Percentiles rank a stretch among this genome's conserved stretches.
Conservation (phyloP, 2,329 filamentous ascomycete species). For the Chalara sp. region DNA sequence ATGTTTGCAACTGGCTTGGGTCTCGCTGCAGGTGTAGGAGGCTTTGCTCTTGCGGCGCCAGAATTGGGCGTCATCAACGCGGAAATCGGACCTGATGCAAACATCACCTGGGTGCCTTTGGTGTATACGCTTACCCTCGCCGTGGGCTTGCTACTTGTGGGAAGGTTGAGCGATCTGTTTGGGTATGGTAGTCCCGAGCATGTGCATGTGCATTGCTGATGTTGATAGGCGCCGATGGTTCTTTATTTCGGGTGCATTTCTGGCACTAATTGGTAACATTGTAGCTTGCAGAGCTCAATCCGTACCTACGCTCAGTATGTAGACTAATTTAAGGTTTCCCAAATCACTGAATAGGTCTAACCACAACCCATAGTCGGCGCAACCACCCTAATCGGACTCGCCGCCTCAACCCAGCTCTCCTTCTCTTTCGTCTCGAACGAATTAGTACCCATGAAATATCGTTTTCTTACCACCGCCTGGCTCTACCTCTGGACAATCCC, state of each 20-base stretch:
- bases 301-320: conserved; percentile 23
- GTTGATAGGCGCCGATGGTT: conserved; percentile 15
- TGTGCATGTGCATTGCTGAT: too few species aligned
- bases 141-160: conserved; percentile 34
- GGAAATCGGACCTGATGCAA: conserved; percentile 11
- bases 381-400: conserved; percentile 30
- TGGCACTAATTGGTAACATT: conserved; percentile 31
- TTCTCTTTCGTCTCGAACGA: background rate
- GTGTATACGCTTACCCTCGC: conserved; percentile 31
- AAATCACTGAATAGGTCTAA: too few species aligned
- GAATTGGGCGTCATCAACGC: conserved; percentile 8
- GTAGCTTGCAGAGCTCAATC: conserved; percentile 28
- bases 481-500: conserved; percentile 30
- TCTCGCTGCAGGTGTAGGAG: too few species aligned
- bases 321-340: too few species aligned
- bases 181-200: background rate
- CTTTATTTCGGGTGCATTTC: conserved; percentile 24
- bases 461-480: background rate
- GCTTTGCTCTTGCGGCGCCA: too few species aligned
- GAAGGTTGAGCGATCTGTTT: conserved; percentile 31
- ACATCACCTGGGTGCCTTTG: conserved; percentile 10
- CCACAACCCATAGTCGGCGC: conserved; percentile 27
- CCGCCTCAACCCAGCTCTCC: conserved; percentile 17
- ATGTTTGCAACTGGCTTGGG: too few species aligned
- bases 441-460: background rate